phyloP scores from a whole-genome alignment of 352 stramenopile genomes.

The Globisporangium okanoganense region DNA sequence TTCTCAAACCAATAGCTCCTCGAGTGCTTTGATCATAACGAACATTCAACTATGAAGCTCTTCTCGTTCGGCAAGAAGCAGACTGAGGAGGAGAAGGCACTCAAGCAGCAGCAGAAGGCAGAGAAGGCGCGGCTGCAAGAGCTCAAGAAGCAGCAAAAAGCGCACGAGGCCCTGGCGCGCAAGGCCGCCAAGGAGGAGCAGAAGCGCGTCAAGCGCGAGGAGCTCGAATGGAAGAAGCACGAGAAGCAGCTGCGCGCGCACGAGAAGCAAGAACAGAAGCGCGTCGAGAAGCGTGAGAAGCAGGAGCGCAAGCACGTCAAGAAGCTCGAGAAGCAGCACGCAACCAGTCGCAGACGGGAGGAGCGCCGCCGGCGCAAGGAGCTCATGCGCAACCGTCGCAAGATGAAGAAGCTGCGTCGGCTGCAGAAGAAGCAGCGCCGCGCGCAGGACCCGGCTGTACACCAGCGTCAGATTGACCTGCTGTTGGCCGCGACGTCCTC shows the following conservation, averaged over 20 bases:
- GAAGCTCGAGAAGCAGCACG: conserved; percentile 13
- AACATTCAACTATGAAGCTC: conserved; percentile 11
- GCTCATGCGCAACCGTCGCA: conserved; percentile 10
- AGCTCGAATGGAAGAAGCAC: conserved; percentile 17
- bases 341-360: conserved; percentile 13
- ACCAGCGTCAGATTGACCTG: conserved; percentile 6
- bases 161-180: conserved; percentile 5
- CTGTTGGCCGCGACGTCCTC: background rate
- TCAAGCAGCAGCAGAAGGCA: conserved; percentile 13
- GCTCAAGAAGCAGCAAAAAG: conserved; percentile 18
- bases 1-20: background rate
- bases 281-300: conserved; percentile 9
- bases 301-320: conserved; percentile 15
- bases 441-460: background rate
- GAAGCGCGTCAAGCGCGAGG: conserved; percentile 8
- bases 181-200: conserved; percentile 12
- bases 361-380: conserved; percentile 8
- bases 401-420: conserved; percentile 11
- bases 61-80: conserved; percentile 12
- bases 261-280: conserved; percentile 13
- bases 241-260: conserved; percentile 19
- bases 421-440: conserved; percentile 13
- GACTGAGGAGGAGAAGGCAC: conserved; percentile 6
- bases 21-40: too few relatives aligned
- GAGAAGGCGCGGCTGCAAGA: conserved; percentile 18